phyloP scores from a whole-genome alignment of 108 stramenopile genomes.

The Cyclotella baltica region DNA sequence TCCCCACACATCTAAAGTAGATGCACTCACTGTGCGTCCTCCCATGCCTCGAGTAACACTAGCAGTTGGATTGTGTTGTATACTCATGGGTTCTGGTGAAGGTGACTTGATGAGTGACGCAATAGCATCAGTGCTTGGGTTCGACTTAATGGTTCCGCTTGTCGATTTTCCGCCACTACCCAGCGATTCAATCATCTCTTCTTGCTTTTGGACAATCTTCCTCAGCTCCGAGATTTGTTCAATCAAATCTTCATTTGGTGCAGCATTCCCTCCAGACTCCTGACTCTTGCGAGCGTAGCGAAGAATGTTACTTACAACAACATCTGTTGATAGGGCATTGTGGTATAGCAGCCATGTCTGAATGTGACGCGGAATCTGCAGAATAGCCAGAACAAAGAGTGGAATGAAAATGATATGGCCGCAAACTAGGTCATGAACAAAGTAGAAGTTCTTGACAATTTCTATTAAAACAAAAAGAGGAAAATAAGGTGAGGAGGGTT shows the following conservation, averaged over 20 bases:
- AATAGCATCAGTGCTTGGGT: conserved; percentile 60
- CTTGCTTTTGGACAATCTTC: conserved; percentile 87
- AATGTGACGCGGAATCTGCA: conserved; percentile 87
- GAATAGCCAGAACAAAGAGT: conserved; percentile 82
- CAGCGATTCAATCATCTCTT: conserved; percentile 67
- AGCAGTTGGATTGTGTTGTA: conserved; percentile 17
- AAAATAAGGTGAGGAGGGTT: background rate
- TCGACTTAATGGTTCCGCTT: conserved; percentile 22
- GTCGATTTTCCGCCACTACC: conserved; percentile 51
- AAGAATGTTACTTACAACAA: conserved; percentile 97
- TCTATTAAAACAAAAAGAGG: conserved; percentile 5
- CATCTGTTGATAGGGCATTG: conserved; percentile 94
- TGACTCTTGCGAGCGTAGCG: conserved; percentile 91
- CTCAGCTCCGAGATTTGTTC: conserved; percentile 91
- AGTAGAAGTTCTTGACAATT: conserved; percentile 86
- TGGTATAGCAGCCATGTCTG: conserved; percentile 98
- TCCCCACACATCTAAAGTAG: conserved; percentile 72
- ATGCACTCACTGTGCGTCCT: conserved; percentile 40
- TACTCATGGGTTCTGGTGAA: conserved; percentile 39
- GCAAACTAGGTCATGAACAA: conserved; percentile 93
- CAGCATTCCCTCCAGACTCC: conserved; percentile 79
- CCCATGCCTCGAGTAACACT: conserved; percentile 30
- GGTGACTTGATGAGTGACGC: conserved; percentile 43
- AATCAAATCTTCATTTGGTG: conserved; percentile 76
- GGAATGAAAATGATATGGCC: conserved; percentile 95